These are phyloP conservation scores for Magnolia officinalis DNA, from an alignment of 164 flowering plant species.

Conservation along the genomic window DNA sequence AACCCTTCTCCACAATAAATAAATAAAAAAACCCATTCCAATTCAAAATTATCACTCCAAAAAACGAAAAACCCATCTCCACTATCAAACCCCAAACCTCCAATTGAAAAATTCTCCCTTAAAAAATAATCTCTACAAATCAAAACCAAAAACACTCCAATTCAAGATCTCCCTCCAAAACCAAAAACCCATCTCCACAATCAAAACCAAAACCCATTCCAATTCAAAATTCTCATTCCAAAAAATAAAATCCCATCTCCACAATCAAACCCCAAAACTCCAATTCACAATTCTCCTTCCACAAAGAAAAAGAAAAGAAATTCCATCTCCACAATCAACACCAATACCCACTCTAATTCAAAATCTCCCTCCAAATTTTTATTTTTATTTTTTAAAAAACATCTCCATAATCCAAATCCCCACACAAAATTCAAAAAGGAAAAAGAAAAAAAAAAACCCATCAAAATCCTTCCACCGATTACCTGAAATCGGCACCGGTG, in stretches of 20 bases:
- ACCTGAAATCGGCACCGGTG: constrained; percentile 49
- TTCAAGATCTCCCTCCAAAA: neutral
- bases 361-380: neutral
- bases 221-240: neutral
- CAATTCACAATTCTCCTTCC: neutral
- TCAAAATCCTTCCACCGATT: neutral
- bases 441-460: neutral
- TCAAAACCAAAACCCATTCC: neutral
- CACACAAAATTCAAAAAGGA: neutral
- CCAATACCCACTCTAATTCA: constrained; percentile 9
- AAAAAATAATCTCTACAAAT: neutral
- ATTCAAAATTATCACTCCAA: neutral
- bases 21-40: neutral
- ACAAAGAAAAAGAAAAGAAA: neutral
- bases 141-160: neutral
- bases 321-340: neutral
- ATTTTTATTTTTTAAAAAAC: neutral
- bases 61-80: neutral
- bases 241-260: neutral
- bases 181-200: neutral
- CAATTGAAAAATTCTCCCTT: neutral
- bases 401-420: neutral
- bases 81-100: neutral
- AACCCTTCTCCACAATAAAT: neutral
- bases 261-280: neutral